Evolutionary conservation across 2,329 filamentous ascomycete species (phyloP), one percentile per base, ranked within the genome.

Genomic region (Berkeleyomyces rouxiae): DNA sequence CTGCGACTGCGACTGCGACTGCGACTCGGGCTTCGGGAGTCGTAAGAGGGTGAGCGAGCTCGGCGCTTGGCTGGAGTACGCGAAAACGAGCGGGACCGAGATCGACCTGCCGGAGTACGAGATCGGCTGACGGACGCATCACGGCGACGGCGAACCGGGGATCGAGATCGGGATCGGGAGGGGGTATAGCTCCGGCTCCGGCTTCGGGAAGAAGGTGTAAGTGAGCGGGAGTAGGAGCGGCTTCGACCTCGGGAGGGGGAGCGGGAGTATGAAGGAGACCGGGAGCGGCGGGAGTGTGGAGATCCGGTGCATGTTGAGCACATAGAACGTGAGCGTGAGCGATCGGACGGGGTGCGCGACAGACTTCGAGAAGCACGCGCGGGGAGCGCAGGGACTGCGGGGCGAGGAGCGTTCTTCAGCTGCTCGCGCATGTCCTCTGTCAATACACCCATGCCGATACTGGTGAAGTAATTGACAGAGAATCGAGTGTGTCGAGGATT

Each of bases 381-480:
- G 78, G 78, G 3, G 80, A 84, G 70, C 82, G 89, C 83, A 4
- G 88, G 87, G 33, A 88, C 76, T 1, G 87, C 80, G 2, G 91
- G 90, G 71, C 93, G 93, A 9, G 91, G 91, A 74, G 95, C 83
- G 70, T 90, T 96, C 72, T 91, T 87, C 63, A 99, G 79, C 71
- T 86, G 84, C 70, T 95, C 89, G 72, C 93, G 85, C 90, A 96
- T 95, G 67, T 90, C 88, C 71, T 99, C 93, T 1, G 93, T 99
- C 65, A 99, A 79, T 31, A 83, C 84, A 71, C 93, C 93, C 88
- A 99, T 95, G 64, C 91, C 90, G 69, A 99, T 95, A 69, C 90
- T 93, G 7, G 93, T 99, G 73, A 99, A 97, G 79, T 96, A 99
- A 75, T 99, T 99, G 84, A 99, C 96, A 59, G 91, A 89, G 78